A percentile compares a stretch with the other conserved stretches of the same genome.
Evolutionary conservation across 129 eudicot genomes (phyloP).

Genomic region (Dittrichia graveolens): DNA sequence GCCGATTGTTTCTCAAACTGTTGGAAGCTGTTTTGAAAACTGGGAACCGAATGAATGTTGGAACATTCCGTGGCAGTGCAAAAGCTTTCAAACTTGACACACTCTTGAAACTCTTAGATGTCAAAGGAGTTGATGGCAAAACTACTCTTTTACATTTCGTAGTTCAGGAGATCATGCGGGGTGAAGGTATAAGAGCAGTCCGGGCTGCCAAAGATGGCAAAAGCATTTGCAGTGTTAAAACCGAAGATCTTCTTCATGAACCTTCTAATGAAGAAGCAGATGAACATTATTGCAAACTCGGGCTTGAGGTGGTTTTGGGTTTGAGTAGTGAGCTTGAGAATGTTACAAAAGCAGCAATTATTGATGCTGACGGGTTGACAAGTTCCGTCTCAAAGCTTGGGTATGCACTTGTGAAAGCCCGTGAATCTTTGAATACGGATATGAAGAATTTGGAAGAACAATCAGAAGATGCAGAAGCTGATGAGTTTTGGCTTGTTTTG

Average conservation of each 20-base stretch:
- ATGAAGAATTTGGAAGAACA: slow-evolving; percentile 37
- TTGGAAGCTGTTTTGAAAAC: slow-evolving; percentile 67
- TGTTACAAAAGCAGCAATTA: slow-evolving; percentile 53
- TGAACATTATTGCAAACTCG: slow-evolving; percentile 40
- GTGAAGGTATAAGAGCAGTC: slow-evolving; percentile 52
- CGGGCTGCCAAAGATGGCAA: slow-evolving; percentile 44
- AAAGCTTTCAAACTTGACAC: slow-evolving; percentile 68
- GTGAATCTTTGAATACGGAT: slow-evolving; percentile 42
- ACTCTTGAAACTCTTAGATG: slow-evolving; percentile 56
- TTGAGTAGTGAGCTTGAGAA: slow-evolving; percentile 45
- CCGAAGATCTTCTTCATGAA: slow-evolving; percentile 42
- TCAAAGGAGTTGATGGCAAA: slow-evolving; percentile 65
- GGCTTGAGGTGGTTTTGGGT: slow-evolving; percentile 47
- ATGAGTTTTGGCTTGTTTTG: slow-evolving; percentile 44
- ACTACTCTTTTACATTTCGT: slow-evolving; percentile 64
- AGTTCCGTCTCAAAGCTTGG: slow-evolving; percentile 45
- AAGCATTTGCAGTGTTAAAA: slow-evolving; percentile 24
- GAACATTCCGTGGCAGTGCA: slow-evolving; percentile 69
- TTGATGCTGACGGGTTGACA: slow-evolving; percentile 49
- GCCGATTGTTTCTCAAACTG: slow-evolving; percentile 55
- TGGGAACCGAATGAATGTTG: slow-evolving; percentile 69
- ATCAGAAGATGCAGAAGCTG: slow-evolving; percentile 30
- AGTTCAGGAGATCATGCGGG: slow-evolving; percentile 51
- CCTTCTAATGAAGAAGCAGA: slow-evolving; percentile 40
- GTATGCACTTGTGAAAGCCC: slow-evolving; percentile 33